A percentile compares a stretch with the other conserved stretches of the same genome.
These are phyloP conservation scores for Saccharomycopsis crataegensis DNA, from an alignment of 1,139 yeast species.

Conservation along the genomic window DNA sequence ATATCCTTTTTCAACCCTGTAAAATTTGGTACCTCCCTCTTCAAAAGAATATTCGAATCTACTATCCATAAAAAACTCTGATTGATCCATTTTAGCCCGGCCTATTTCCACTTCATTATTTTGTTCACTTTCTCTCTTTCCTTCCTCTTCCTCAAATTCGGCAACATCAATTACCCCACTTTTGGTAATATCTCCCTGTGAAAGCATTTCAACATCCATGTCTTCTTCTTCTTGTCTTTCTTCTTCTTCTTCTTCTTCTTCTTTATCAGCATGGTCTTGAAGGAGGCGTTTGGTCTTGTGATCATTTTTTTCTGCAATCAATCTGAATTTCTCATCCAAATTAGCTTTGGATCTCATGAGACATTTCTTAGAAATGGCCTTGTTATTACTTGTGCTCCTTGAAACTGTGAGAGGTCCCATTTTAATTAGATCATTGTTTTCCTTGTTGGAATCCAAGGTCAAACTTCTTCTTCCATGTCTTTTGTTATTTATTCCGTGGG, in stretches of 20 bases:
- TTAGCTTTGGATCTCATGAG: conserved; percentile 14
- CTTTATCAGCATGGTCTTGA: conserved; percentile 8
- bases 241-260: conserved; percentile 20
- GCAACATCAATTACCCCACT: conserved; percentile 9
- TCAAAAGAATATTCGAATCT: not conserved
- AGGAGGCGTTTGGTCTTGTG: conserved; percentile 1
- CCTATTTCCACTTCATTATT: not conserved
- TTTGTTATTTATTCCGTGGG: conserved; percentile 43
- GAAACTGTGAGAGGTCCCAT: conserved; percentile 2
- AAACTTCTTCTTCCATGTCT: conserved; percentile 25
- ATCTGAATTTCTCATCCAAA: conserved; percentile 11
- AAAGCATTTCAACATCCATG: conserved; percentile 7
- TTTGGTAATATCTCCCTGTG: conserved; percentile 16
- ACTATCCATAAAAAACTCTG: not conserved
- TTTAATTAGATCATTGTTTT: not conserved
- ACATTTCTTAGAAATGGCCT: conserved; percentile 15
- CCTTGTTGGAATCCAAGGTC: not conserved
- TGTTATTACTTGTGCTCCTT: conserved; percentile 7
- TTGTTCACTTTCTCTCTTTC: not conserved
- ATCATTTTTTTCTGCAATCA: not conserved
- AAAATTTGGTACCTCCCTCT: not conserved
- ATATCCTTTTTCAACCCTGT: not conserved
- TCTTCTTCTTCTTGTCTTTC: conserved; percentile 24
- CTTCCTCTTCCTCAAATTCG: conserved; percentile 13
- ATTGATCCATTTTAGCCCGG: too few relatives aligned